Conservation (phyloP, 202 grass and related monocot species). For the Schoenoplectus tabernaemontani region DNA sequence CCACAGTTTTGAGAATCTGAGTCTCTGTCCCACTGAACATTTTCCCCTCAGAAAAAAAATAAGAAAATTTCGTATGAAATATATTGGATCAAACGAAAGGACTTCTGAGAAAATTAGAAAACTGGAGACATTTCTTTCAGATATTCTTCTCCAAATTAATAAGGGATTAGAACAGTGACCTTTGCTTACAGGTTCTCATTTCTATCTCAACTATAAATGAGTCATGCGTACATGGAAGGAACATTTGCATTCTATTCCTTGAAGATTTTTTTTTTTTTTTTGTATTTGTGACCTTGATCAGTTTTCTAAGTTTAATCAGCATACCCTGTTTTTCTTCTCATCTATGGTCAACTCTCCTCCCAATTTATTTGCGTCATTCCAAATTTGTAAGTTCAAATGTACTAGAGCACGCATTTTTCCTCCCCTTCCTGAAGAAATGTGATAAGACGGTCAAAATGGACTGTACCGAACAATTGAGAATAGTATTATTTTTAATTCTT, state of each 20-base stretch:
- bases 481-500: background rate
- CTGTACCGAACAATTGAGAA: background rate
- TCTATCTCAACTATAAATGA: background rate
- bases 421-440: background rate
- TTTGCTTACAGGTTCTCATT: background rate
- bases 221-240: background rate
- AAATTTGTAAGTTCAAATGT: background rate
- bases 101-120: background rate
- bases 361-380: background rate
- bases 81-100: background rate
- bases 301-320: background rate
- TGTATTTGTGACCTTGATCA: background rate
- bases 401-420: background rate
- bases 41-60: background rate
- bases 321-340: background rate
- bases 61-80: background rate
- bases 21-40: background rate
- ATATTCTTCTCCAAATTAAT: slow-evolving; percentile 4
- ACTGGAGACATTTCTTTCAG: background rate
- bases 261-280: background rate
- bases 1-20: background rate
- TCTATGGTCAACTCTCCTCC: background rate
- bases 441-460: background rate
- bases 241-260: slow-evolving; percentile 7
- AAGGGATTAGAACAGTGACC: background rate